phyloP scores from a whole-genome alignment of 2,329 filamentous ascomycete genomes.

The Cladosporium sp. region DNA sequence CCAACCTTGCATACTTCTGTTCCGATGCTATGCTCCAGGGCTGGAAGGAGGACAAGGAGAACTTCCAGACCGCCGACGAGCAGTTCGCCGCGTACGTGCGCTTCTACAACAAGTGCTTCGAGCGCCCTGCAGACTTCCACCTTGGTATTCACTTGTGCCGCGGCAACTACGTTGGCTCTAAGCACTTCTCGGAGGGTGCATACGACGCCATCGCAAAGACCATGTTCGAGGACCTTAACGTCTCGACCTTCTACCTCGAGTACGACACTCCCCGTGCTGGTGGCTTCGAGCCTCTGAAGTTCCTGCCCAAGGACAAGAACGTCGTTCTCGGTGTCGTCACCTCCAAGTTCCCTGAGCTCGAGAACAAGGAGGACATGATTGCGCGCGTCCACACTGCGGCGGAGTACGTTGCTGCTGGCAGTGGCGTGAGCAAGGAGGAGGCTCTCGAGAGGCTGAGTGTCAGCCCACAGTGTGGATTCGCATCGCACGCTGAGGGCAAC shows the following conservation, averaged over 20 bases:
- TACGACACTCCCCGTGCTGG: conserved; percentile 53
- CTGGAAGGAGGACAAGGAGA: conserved; percentile 68
- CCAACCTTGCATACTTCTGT: conserved; percentile 65
- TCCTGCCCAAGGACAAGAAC: conserved; percentile 50
- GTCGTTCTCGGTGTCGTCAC: conserved; percentile 51
- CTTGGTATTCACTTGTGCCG: conserved; percentile 74
- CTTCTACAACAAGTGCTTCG: conserved; percentile 69
- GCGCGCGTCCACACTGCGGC: conserved; percentile 54
- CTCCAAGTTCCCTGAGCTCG: conserved; percentile 49
- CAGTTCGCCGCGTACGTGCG: conserved; percentile 75
- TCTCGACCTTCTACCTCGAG: conserved; percentile 41
- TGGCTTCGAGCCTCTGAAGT: conserved; percentile 50
- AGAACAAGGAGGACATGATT: conserved; percentile 51
- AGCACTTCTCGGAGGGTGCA: conserved; percentile 51
- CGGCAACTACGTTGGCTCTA: conserved; percentile 51
- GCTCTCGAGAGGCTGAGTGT: conserved; percentile 68
- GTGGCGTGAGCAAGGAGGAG: conserved; percentile 60
- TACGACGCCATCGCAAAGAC: conserved; percentile 50
- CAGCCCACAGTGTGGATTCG: conserved; percentile 62
- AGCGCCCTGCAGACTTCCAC: conserved; percentile 69
- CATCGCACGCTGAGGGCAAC: conserved; percentile 74
- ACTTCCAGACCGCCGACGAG: conserved; percentile 68
- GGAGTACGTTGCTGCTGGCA: conserved; percentile 69
- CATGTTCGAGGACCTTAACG: conserved; percentile 39
- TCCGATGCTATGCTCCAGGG: conserved; percentile 70